These are phyloP conservation scores for Zostera marina DNA, from an alignment of 116 monocot genomes.

Conservation along the genomic window DNA sequence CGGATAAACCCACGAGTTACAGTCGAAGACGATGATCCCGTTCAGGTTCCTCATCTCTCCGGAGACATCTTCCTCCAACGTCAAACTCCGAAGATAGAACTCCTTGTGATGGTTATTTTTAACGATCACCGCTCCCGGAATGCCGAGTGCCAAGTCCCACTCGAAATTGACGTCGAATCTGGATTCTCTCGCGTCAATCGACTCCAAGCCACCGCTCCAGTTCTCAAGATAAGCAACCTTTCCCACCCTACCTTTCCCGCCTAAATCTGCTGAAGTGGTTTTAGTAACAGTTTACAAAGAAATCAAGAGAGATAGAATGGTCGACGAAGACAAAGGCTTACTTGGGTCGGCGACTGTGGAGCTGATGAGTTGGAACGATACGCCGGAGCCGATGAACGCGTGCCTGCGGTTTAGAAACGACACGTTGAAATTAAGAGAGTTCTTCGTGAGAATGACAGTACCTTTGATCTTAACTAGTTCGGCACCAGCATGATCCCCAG, in stretches of 20 bases:
- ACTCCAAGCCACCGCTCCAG: conserved; percentile 5
- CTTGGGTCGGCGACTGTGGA: conserved; percentile 18
- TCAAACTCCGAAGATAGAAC: conserved; percentile 53
- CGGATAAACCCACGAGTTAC: conserved; percentile 85
- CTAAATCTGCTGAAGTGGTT: conserved; percentile 8
- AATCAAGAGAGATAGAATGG: too few species aligned
- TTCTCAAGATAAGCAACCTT: conserved; percentile 8
- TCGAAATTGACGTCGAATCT: conserved; percentile 11
- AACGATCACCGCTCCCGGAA: conserved; percentile 52
- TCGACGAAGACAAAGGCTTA: too few species aligned
- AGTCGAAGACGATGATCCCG: conserved; percentile 55
- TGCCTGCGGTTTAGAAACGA: conserved; percentile 31
- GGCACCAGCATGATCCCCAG: not conserved
- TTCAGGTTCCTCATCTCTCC: too few species aligned
- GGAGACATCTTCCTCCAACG: conserved; percentile 18
- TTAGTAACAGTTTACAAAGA: not conserved
- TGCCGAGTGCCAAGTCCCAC: conserved; percentile 29
- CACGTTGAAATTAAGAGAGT: conserved; percentile 33
- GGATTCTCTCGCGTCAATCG: conserved; percentile 9
- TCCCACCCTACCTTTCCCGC: conserved; percentile 10
- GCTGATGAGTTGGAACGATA: conserved; percentile 54
- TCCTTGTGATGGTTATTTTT: conserved; percentile 35
- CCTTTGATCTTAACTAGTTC: conserved; percentile 13
- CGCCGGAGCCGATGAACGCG: conserved; percentile 34
- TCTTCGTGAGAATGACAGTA: conserved; percentile 36